Conservation (phyloP, 495 filamentous ascomycete genomes). For the Aspergillus haitiensis region DNA sequence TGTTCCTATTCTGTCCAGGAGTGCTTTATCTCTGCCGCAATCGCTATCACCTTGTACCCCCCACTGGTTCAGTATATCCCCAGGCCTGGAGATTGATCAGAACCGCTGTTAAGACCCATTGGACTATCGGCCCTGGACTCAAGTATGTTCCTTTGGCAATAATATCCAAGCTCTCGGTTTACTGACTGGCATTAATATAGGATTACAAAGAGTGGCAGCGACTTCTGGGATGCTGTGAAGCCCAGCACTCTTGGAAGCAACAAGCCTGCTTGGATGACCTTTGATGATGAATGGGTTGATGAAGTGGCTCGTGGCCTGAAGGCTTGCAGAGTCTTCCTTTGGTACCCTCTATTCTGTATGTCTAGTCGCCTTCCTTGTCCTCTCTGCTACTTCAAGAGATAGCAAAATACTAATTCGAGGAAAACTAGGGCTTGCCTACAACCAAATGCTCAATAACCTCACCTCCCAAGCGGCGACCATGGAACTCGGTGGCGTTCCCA, state of each 20-base stretch:
- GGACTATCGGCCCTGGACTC: constrained; percentile 40
- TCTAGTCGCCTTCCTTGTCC: not conserved
- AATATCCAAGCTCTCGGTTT: not conserved
- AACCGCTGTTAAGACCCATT: constrained; percentile 62
- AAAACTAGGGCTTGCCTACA: constrained; percentile 53
- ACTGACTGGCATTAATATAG: constrained; percentile 27
- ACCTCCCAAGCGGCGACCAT: constrained; percentile 73
- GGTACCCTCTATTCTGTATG: constrained; percentile 66
- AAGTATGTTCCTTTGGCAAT: constrained; percentile 1
- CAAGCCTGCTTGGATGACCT: constrained; percentile 62
- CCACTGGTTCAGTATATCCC: constrained; percentile 62
- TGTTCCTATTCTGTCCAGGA: constrained; percentile 58
- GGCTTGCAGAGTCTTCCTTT: constrained; percentile 67
- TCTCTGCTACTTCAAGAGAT: not conserved
- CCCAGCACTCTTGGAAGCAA: constrained; percentile 52
- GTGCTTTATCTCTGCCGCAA: constrained; percentile 63
- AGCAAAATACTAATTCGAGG: not conserved
- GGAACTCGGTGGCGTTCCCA: constrained; percentile 68
- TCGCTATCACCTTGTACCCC: constrained; percentile 57
- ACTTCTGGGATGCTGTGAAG: constrained; percentile 66
- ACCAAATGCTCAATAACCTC: constrained; percentile 67
- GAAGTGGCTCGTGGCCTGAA: constrained; percentile 67
- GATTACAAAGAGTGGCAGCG: constrained; percentile 50
- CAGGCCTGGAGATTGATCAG: constrained; percentile 56
- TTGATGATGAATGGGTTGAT: constrained; percentile 74